These are phyloP conservation scores for Litsea cubeba DNA, from an alignment of 164 flowering plant species.

Conservation along the genomic window DNA sequence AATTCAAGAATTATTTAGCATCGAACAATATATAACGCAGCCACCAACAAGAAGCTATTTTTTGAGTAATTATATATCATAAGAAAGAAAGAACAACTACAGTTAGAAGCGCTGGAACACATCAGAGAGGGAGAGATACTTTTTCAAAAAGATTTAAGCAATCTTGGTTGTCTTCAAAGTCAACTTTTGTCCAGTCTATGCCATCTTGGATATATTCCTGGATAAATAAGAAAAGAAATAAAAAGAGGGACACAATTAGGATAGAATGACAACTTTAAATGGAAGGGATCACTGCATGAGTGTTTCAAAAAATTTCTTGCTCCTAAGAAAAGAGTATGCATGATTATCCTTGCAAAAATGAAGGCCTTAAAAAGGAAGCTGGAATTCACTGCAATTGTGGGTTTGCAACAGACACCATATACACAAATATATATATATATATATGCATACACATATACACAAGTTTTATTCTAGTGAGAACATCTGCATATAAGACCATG, in stretches of 20 bases:
- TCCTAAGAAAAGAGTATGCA: background rate
- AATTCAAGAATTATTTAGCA: constrained; percentile 3
- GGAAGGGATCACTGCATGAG: background rate
- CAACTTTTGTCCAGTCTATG: constrained; percentile 96
- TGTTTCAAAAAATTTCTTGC: background rate
- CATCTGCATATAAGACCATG: too few species aligned
- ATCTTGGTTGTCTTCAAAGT: constrained; percentile 96
- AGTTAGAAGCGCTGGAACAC: background rate
- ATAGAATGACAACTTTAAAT: background rate
- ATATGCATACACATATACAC: too few species aligned
- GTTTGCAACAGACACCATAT: background rate
- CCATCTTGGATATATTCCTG: constrained; percentile 98
- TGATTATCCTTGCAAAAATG: background rate
- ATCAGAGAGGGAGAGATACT: constrained; percentile 33
- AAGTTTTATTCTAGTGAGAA: too few species aligned
- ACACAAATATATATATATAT: background rate
- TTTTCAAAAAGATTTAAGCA: constrained; percentile 95
- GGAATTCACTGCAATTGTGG: too few species aligned
- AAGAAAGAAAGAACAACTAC: background rate
- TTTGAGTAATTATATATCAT: background rate
- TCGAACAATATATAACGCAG: background rate
- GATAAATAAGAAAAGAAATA: background rate
- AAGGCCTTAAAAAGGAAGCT: background rate
- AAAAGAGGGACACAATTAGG: background rate
- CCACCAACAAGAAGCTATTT: background rate